Conservation (phyloP, 257 asterid genomes). For the Catharanthus roseus region DNA sequence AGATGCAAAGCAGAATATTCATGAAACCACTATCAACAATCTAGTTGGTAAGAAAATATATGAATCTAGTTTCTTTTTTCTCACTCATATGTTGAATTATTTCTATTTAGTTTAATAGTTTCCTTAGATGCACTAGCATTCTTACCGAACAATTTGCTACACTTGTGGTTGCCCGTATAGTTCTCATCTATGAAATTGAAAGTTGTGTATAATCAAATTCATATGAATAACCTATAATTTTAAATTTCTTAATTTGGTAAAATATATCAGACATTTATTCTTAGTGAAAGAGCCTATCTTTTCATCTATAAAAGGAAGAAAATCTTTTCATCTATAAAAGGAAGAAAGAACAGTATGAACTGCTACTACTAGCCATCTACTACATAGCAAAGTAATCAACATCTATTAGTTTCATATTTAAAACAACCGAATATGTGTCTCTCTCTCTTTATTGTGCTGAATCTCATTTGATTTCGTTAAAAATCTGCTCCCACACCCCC, state of each 20-base stretch:
- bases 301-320: no score
- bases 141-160: background rate
- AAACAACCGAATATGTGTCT: no score
- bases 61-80: no score
- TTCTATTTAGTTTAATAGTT: background rate
- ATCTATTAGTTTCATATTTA: no score
- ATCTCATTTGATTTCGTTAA: no score
- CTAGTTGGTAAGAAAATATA: background rate
- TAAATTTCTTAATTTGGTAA: background rate
- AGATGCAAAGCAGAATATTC: background rate
- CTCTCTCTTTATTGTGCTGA: no score
- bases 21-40: background rate
- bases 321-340: background rate
- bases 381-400: no score
- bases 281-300: background rate
- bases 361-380: no score
- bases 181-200: no score
- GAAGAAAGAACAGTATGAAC: background rate
- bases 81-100: background rate
- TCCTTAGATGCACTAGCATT: background rate
- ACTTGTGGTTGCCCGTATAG: background rate
- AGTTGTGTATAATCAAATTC: no score
- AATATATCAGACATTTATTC: background rate
- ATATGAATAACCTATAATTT: background rate
- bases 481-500: no score